phyloP scores from a whole-genome alignment of 202 grass and related monocot genomes.

The Sporobolus alterniflorus region DNA sequence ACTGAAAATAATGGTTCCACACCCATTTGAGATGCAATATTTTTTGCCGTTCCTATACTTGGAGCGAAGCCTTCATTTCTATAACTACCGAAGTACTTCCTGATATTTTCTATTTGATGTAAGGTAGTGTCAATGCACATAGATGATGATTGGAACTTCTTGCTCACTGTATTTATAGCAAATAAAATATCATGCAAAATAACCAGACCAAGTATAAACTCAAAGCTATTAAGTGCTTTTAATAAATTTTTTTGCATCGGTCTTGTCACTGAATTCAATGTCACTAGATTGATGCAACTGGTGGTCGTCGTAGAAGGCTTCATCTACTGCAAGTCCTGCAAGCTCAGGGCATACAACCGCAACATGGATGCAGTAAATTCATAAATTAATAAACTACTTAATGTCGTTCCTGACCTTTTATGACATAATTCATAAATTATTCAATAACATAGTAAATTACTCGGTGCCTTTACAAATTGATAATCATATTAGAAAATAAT shows the following conservation, averaged over 20 bases:
- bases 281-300: not conserved
- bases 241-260: not conserved
- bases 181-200: not conserved
- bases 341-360: conserved; percentile 45
- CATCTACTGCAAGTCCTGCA: conserved; percentile 72
- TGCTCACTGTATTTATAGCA: not conserved
- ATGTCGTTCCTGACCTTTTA: too few relatives aligned
- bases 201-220: not conserved
- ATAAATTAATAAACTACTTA: too few relatives aligned
- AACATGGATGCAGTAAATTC: conserved; percentile 45
- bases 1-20: not conserved
- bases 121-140: not conserved
- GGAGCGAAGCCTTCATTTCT: not conserved
- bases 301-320: conserved; percentile 57
- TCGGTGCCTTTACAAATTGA: too few relatives aligned
- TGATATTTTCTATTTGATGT: not conserved
- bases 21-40: not conserved
- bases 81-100: not conserved
- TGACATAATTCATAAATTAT: too few relatives aligned
- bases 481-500: too few relatives aligned
- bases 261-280: not conserved
- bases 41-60: not conserved
- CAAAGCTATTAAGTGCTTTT: not conserved
- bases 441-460: too few relatives aligned
- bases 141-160: not conserved